Percentiles rank a stretch among this genome's conserved stretches.
phyloP scores from a whole-genome alignment of 2,329 filamentous ascomycete genomes.

The Hypoxylon sp. region DNA sequence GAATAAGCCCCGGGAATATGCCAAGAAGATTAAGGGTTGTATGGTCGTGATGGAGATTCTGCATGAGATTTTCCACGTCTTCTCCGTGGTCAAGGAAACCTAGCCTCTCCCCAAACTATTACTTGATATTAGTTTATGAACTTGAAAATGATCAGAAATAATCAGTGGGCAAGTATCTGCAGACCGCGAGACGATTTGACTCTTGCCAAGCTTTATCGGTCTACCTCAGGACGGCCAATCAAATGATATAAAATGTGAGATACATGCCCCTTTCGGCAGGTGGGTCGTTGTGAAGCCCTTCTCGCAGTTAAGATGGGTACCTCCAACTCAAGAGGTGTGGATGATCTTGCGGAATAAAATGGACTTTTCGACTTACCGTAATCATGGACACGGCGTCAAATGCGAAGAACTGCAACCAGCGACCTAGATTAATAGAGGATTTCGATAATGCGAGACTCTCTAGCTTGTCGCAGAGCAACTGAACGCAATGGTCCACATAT shows the following conservation, averaged over 20 bases:
- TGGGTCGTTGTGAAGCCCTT: not conserved
- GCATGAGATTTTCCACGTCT: not conserved
- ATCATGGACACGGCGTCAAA: not conserved
- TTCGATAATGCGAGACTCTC: not conserved
- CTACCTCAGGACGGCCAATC: not conserved
- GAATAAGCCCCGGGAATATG: not conserved
- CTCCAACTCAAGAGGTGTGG: not conserved
- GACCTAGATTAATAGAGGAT: not conserved
- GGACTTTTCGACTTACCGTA: not conserved
- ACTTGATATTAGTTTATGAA: not conserved
- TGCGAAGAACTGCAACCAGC: not conserved
- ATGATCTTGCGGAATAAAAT: not conserved
- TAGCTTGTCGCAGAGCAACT: not conserved
- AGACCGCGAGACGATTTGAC: not conserved
- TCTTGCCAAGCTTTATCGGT: not conserved
- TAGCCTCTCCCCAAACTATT: not conserved
- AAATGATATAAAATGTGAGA: not conserved
- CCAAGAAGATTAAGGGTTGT: not conserved
- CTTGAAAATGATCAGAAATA: no score
- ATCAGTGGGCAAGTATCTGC: no score
- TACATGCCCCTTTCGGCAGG: not conserved
- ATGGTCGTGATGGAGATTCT: not conserved
- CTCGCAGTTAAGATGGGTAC: not conserved
- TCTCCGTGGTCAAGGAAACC: not conserved
- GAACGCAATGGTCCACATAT: not conserved